phyloP scores from a whole-genome alignment of 2,329 filamentous ascomycete species.

The Ophiostoma perfectum region DNA sequence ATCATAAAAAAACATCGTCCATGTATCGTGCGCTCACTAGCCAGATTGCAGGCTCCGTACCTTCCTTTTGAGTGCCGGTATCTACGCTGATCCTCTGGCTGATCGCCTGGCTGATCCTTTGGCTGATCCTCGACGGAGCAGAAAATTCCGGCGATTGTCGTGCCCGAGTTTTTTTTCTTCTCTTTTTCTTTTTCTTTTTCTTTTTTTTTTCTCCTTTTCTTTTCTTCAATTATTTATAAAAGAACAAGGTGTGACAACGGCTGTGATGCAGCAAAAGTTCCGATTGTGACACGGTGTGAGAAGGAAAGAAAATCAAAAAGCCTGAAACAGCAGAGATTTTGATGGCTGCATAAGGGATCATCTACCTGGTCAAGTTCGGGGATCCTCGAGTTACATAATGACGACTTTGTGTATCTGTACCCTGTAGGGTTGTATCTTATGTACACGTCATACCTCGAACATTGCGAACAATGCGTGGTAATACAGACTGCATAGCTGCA shows the following conservation, averaged over 20 bases:
- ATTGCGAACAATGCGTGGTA: neutral
- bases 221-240: neutral
- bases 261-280: neutral
- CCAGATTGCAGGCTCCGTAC: no score
- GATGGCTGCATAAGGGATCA: neutral
- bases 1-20: no score
- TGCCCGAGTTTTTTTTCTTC: neutral
- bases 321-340: conserved; percentile 9
- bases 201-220: neutral
- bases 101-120: neutral
- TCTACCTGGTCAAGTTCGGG: neutral
- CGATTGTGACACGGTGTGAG: neutral
- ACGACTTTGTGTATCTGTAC: no score
- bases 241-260: neutral
- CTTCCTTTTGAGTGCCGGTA: conserved; percentile 5
- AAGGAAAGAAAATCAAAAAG: neutral
- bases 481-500: neutral
- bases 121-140: neutral
- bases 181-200: neutral
- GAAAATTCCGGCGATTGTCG: neutral
- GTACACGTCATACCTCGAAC: conserved; percentile 1
- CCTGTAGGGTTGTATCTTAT: neutral
- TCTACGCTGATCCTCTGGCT: conserved; percentile 10
- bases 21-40: no score
- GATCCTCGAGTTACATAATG: no score